Evolutionary conservation across 1,284 basidiomycete species (phyloP), one percentile per base, ranked within the genome.

Genomic region (Puccinia brachypodii): DNA sequence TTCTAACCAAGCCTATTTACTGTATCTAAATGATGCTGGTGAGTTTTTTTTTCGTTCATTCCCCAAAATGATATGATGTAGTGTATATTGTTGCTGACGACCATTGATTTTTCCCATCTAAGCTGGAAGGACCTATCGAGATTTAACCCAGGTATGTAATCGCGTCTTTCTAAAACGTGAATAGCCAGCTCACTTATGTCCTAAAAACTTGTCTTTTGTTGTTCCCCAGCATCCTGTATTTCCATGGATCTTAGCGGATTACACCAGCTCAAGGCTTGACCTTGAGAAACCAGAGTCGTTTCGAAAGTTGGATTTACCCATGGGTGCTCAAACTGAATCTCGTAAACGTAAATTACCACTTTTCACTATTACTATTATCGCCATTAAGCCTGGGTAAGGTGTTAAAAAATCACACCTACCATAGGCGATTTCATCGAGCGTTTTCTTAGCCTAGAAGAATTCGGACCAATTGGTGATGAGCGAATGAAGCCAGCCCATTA

Each of bases 181-280:
- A 33, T 44, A 22, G 38, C 42, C 31, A n/a, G 40, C 31, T 40
- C 16, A 22, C 76, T 78, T 38, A 73, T 53, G 6, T 60, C 50
- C 36, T 50, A 28, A n/a, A n/a, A n/a, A n/a, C 60, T 62, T 79
- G 28, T 79, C n/a, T n/a, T 69, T 36, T 25, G 14, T 36, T 25
- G 25, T 42, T 73, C 25, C 40, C 8, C 50, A 75, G 64, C 68
- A 96, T 87, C 96, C 96, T 0, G 91, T 98, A 25, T 96, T 98
- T 84, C 95, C 89, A 42, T 95, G 94, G 95, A 91, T 97, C 19
- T 85, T 98, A 60, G 89, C 92, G 81, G 95, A 98, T 85, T 98
- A 97, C 85, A 89, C 89, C 0, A 96, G 94, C 0, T 87, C 90
- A 13, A 89, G 87, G 2, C 88, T 98, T 42, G 92, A 98, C 85